Conservation (phyloP, 2,329 filamentous ascomycete species). For the Rhynchosporium graminicola region DNA sequence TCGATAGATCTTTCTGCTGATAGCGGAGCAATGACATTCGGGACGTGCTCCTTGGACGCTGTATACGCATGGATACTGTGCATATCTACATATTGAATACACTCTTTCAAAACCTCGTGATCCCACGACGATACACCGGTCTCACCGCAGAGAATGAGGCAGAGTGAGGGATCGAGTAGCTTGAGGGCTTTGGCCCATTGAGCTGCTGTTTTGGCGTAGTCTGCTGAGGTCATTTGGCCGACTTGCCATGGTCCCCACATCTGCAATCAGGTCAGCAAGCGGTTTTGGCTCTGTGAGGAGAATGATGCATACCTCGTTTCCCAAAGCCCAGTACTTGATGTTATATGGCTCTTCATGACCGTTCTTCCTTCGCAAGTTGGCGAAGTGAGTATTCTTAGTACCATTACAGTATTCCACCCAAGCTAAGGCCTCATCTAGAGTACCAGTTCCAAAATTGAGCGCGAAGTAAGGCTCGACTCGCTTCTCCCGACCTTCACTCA, state of each 20-base stretch:
- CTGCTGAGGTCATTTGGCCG: slow-evolving; percentile 56
- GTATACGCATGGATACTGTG: slow-evolving; percentile 70
- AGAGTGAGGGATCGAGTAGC: slow-evolving; percentile 58
- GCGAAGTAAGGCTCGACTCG: slow-evolving; percentile 77
- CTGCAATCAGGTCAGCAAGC: slow-evolving; percentile 20
- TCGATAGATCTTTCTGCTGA: slow-evolving; percentile 66
- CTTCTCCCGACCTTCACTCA: slow-evolving; percentile 60
- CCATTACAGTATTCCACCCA: slow-evolving; percentile 91
- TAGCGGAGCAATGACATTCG: slow-evolving; percentile 57
- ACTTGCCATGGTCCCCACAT: slow-evolving; percentile 49
- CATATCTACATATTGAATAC: slow-evolving; percentile 64
- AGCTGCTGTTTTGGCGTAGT: slow-evolving; percentile 56
- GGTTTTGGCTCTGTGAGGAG: background rate
- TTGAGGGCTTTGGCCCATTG: slow-evolving; percentile 61
- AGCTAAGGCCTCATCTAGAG: slow-evolving; percentile 56
- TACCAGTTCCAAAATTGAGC: slow-evolving; percentile 80
- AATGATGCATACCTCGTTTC: slow-evolving; percentile 59
- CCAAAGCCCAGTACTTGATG: slow-evolving; percentile 84
- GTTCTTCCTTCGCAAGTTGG: slow-evolving; percentile 75
- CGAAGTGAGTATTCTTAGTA: slow-evolving; percentile 75
- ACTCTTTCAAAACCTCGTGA: slow-evolving; percentile 61
- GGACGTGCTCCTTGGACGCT: slow-evolving; percentile 45
- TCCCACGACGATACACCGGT: slow-evolving; percentile 64
- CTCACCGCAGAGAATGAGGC: slow-evolving; percentile 65
- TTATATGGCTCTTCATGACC: slow-evolving; percentile 76